Evolutionary conservation across 768 basidiomycete species (phyloP), one percentile per base, ranked within the genome.

Genomic region (Saitozyma podzolica): DNA sequence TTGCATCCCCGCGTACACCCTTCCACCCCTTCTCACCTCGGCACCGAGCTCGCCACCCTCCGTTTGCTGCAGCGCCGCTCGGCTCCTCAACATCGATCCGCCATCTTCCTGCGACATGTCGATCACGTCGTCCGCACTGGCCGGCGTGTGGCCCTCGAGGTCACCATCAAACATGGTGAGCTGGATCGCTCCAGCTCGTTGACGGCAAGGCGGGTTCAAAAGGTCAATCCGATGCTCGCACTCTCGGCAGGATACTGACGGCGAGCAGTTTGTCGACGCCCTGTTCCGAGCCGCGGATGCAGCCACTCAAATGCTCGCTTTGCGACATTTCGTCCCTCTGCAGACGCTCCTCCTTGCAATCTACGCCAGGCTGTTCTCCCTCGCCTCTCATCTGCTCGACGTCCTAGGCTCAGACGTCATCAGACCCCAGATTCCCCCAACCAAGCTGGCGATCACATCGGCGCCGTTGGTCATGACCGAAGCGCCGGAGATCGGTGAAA

Each of bases 321-420:
- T 76, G 29, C 57, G 58, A 5, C 66, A 74, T 51, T 76, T 76
- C 57, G 45, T 76, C 11, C 75, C 75, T 9, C 54, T 74, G 1
- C 70, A 72, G 20, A 68, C 66, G 6, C 41, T 55, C 40, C 49
- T 66, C 2, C 9, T 72, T 16, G 64, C 66, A 0, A 65, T 66
- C 17, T 76, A 73, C 58, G 54, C 61, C 13, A 42, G 74, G 7
- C 61, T 76, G 6, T 72, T 67, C 49, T 53, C 70, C 13, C 53
- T 75, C 9, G 58, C 54, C 16, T 8, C 59, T 47, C 62, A 65
- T 49, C 50, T 73, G 29, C 48, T 58, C 14, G 39, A 41, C 16
- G 40, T 45, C 11, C 16, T 16, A 19, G 40, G 19, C 19, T 40
- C 53, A 40, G 43, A 55, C 5, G 42, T 17, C 43, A 16, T 51